These are phyloP conservation scores for Penicillium italicum DNA, from an alignment of 2,329 filamentous ascomycete species.

Conservation along the genomic window DNA sequence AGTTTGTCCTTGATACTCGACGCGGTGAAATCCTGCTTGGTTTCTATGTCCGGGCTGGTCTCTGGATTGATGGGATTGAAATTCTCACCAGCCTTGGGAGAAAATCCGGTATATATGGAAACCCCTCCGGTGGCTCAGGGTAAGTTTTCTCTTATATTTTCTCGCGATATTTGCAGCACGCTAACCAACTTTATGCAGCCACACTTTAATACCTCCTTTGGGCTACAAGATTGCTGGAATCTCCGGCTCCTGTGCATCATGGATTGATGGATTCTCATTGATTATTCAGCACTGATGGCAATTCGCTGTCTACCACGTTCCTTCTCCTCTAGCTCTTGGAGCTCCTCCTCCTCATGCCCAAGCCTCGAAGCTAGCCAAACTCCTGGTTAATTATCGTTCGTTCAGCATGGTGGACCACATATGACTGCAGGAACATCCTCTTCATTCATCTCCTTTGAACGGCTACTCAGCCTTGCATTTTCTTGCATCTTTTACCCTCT, in stretches of 20 bases:
- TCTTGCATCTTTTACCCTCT: slow-evolving; percentile 7
- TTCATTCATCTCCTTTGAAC: neutral
- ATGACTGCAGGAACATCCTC: neutral
- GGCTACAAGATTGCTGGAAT: slow-evolving; percentile 87
- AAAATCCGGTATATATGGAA: slow-evolving; percentile 80
- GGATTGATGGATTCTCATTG: slow-evolving; percentile 82
- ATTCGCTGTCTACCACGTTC: neutral
- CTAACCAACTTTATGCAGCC: slow-evolving; percentile 50
- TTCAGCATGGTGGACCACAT: neutral
- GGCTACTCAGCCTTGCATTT: neutral
- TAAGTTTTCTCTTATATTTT: slow-evolving; percentile 50
- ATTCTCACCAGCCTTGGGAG: slow-evolving; percentile 86
- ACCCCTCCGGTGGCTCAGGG: slow-evolving; percentile 73
- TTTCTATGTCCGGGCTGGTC: slow-evolving; percentile 74
- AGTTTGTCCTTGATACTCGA: slow-evolving; percentile 76
- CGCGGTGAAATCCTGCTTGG: slow-evolving; percentile 83
- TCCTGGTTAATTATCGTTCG: neutral
- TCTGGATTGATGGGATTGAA: slow-evolving; percentile 82
- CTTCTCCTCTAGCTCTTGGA: neutral
- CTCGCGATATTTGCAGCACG: neutral
- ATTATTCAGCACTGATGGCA: slow-evolving; percentile 64
- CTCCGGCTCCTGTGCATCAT: slow-evolving; percentile 72
- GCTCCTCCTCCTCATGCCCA: neutral
- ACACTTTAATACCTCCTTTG: slow-evolving; percentile 81
- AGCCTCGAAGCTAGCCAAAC: neutral